Evolutionary conservation across 2,329 filamentous ascomycete genomes (phyloP).

Genomic region (Cordyceps cateniannulata): DNA sequence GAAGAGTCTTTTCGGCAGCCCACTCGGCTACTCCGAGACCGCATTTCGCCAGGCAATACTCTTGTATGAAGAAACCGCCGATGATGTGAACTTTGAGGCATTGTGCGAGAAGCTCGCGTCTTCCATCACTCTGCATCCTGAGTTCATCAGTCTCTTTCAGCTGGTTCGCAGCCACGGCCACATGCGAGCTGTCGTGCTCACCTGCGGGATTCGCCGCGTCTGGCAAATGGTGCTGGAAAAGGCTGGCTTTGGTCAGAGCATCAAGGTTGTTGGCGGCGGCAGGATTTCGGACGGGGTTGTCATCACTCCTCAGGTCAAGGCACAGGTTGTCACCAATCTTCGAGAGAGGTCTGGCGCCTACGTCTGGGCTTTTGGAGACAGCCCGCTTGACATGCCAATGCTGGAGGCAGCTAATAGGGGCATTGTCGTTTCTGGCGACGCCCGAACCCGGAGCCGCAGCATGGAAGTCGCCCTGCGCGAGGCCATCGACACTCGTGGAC

Average conservation of each 20-base stretch:
- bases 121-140: constrained; percentile 35
- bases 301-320: constrained; percentile 46
- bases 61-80: constrained; percentile 41
- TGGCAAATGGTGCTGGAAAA: constrained; percentile 49
- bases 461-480: constrained; percentile 42
- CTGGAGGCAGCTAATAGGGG: constrained; percentile 44
- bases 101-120: constrained; percentile 39
- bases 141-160: constrained; percentile 40
- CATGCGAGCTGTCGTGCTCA: constrained; percentile 45
- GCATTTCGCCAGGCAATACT: constrained; percentile 49
- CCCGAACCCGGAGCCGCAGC: constrained; percentile 37
- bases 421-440: constrained; percentile 47
- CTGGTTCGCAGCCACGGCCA: constrained; percentile 24
- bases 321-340: constrained; percentile 36
- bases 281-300: constrained; percentile 40
- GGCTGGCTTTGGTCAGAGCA: constrained; percentile 31
- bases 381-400: constrained; percentile 53
- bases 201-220: constrained; percentile 43
- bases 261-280: constrained; percentile 48
- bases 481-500: constrained; percentile 33
- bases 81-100: constrained; percentile 33
- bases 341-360: constrained; percentile 29
- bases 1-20: constrained; percentile 39
- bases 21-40: constrained; percentile 42
- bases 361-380: constrained; percentile 57